Evolutionary conservation across 768 basidiomycete genomes (phyloP), one percentile per base, ranked within the genome.

Genomic region (Rhodotorula graminis): DNA sequence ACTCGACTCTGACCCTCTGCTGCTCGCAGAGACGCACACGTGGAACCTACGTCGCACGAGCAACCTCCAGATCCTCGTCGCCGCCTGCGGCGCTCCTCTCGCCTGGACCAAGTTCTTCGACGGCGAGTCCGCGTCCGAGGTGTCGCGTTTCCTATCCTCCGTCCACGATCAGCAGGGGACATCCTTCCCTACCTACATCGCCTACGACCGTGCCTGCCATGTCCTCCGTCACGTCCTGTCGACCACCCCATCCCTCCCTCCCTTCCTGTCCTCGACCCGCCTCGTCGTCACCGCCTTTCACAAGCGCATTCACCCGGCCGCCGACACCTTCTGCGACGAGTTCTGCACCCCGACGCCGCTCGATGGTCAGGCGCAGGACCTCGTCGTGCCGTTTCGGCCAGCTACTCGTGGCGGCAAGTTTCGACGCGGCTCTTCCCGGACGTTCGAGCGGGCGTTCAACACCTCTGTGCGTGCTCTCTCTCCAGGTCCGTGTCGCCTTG

Each of bases 161-260:
- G 55, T 44, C 14, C 62, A 64, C 37, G 12, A 27, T 44, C 42
- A 27, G 31, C 18, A 7, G 4, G 15, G 27, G 2, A 2, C 37
- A 3, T 19, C 55, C 23, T 66, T 74, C 65, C 73, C 73, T 1
- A 57, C 73, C 23, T 70, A 70, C 59, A 61, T 74, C 37, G 73
- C 73, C 19, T 74, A 74, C 63, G 73, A 74, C 58, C 65, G 66
- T 19, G 69, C 73, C 7, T 74, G 73, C 63, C 52, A 67, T 31
- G 29, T 74, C 29, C 69, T 74, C 27, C 69, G 73, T 29, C 14
- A 44, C 56, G 21, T 53, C 64, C 7, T 60, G 60, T 8, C 53
- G 29, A 3, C 58, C 14, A 29, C 23, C 44, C 29, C 44, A 23
- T 21, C 27, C 25, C n/a, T 19, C 50, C 46, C 66, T 25, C 18